These are phyloP conservation scores for Sclerotinia glacialis DNA, from an alignment of 2,329 filamentous ascomycete species.

Conservation along the genomic window DNA sequence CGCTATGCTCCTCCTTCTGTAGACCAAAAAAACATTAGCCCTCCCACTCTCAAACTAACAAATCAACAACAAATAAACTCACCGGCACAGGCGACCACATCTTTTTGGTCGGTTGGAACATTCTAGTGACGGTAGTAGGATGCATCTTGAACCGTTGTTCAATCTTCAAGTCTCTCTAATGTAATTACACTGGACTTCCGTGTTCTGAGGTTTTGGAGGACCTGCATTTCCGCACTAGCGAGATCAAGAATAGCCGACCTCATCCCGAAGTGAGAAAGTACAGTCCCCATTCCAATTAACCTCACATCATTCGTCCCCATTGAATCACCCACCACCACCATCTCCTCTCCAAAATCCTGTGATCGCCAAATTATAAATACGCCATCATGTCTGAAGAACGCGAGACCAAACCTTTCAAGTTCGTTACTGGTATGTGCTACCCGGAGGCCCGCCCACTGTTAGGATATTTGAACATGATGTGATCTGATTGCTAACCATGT, in stretches of 20 bases:
- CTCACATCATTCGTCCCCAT: constrained; percentile 37
- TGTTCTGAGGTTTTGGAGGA: constrained; percentile 24
- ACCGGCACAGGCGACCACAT: constrained; percentile 73
- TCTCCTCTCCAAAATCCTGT: constrained; percentile 37
- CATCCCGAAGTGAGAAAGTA: constrained; percentile 23
- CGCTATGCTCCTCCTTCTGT: constrained; percentile 65
- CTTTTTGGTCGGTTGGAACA: constrained; percentile 64
- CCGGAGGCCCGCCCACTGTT: constrained; percentile 22
- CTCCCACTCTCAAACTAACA: background rate
- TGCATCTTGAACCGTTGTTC: constrained; percentile 36
- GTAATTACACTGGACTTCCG: constrained; percentile 27
- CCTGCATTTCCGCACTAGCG: constrained; percentile 25
- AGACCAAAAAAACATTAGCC: constrained; percentile 26
- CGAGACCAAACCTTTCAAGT: constrained; percentile 99
- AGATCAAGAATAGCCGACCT: constrained; percentile 40
- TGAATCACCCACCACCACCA: constrained; percentile 37
- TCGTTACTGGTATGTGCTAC: constrained; percentile 82
- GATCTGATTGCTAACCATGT: constrained; percentile 44
- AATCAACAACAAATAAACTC: constrained; percentile 43
- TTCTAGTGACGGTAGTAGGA: constrained; percentile 61
- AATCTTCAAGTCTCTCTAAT: constrained; percentile 22
- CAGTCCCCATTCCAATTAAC: constrained; percentile 31
- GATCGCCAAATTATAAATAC: constrained; percentile 38
- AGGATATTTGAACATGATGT: constrained; percentile 34
- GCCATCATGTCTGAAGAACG: constrained; percentile 88